Conservation (phyloP, 768 basidiomycete genomes). For the Podaxis sp. region DNA sequence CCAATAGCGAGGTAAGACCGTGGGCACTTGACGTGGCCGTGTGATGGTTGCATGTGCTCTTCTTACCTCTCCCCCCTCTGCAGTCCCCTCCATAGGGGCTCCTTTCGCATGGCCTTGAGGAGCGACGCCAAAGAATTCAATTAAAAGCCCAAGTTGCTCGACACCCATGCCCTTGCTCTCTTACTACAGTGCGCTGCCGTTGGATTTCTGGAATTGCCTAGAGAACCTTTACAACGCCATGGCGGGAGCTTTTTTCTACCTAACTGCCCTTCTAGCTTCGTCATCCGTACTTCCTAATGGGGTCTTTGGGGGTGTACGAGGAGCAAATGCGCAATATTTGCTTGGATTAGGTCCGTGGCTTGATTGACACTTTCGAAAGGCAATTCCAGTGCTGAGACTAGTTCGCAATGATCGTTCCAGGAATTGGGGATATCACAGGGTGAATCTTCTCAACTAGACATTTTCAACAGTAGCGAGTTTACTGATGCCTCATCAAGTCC, state of each 20-base stretch:
- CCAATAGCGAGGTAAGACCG: constrained; percentile 4
- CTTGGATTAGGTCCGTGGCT: constrained; percentile 54
- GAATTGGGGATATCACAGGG: constrained; percentile 78
- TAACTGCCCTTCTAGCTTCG: constrained; percentile 43
- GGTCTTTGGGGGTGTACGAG: constrained; percentile 27
- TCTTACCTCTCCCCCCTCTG: background rate
- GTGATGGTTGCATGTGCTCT: constrained; percentile 13
- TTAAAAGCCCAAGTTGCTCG: constrained; percentile 7
- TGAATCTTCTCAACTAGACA: constrained; percentile 25
- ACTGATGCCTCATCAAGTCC: constrained; percentile 40
- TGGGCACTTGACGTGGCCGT: constrained; percentile 9
- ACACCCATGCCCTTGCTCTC: constrained; percentile 33
- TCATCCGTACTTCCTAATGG: constrained; percentile 29
- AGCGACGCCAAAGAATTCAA: constrained; percentile 1
- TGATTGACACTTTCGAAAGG: background rate
- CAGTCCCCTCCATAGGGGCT: background rate
- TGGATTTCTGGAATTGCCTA: constrained; percentile 38
- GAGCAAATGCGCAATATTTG: constrained; percentile 46
- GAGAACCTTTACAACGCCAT: constrained; percentile 37
- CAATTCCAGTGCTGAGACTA: constrained; percentile 6
- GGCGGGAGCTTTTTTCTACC: constrained; percentile 39
- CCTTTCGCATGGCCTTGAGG: constrained; percentile 5
- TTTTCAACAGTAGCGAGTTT: background rate
- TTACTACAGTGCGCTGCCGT: constrained; percentile 33
- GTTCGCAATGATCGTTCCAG: constrained; percentile 30